Evolutionary conservation across 139 green algal species (phyloP).

Genomic region (Pseudopediastrum boryanum): DNA sequence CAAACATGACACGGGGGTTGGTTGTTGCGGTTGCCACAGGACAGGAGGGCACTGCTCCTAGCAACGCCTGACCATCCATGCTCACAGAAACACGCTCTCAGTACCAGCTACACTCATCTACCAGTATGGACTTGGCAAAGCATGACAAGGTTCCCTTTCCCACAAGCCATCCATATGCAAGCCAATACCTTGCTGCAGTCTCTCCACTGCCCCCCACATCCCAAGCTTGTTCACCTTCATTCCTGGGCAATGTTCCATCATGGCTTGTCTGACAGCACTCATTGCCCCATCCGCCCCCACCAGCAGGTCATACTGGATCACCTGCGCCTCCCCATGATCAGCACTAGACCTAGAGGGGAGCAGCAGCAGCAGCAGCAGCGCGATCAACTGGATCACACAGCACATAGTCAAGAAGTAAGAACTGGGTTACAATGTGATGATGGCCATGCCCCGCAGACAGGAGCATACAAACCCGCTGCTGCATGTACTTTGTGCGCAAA

Average conservation of each 20-base stretch:
- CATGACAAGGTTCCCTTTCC: neutral
- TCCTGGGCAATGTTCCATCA: neutral
- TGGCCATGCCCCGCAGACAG: too few species aligned
- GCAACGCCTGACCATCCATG: neutral
- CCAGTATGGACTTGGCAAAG: neutral
- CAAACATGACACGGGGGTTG: neutral
- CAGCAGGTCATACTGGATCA: slow-evolving; percentile 22
- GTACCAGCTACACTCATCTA: neutral
- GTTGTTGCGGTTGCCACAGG: too few species aligned
- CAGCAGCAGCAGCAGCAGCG: too few species aligned
- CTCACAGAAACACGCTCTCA: neutral
- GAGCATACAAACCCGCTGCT: too few species aligned
- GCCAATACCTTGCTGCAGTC: neutral
- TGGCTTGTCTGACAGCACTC: slow-evolving; percentile 8
- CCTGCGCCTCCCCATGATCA: too few species aligned
- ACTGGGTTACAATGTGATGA: too few species aligned
- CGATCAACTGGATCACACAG: too few species aligned
- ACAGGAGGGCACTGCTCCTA: neutral
- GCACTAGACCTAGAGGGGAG: too few species aligned
- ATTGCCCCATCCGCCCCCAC: slow-evolving; percentile 21
- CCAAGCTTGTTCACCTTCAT: neutral
- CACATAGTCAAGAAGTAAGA: too few species aligned
- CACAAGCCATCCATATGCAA: neutral
- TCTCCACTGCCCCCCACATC: too few species aligned
- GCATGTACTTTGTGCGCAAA: too few species aligned